A percentile compares a stretch with the other conserved stretches of the same genome.
These are phyloP conservation scores for Musa troglodytarum DNA, from an alignment of 176 grass and related monocot species.

Conservation along the genomic window DNA sequence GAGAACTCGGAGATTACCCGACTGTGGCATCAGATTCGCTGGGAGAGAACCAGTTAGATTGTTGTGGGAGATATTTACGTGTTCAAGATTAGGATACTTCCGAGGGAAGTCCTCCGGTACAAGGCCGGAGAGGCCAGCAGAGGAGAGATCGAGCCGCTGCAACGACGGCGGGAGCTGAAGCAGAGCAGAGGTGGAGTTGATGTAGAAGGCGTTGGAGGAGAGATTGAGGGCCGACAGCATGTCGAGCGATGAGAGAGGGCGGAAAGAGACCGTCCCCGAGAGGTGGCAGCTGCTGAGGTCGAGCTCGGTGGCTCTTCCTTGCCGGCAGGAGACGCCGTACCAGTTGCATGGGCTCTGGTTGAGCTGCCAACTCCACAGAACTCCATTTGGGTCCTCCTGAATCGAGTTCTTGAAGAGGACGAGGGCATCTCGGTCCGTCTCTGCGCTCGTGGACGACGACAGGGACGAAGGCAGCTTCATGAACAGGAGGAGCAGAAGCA, in stretches of 20 bases:
- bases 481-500: constrained; percentile 30
- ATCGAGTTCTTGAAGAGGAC: constrained; percentile 65
- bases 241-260: constrained; percentile 32
- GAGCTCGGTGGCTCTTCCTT: constrained; percentile 42
- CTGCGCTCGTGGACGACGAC: background rate
- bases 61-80: constrained; percentile 47
- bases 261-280: constrained; percentile 26
- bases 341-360: constrained; percentile 39
- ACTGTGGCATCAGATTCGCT: constrained; percentile 22
- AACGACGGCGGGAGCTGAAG: constrained; percentile 32
- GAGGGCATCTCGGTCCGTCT: constrained; percentile 37
- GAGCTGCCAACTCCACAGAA: constrained; percentile 49
- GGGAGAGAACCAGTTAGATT: constrained; percentile 65
- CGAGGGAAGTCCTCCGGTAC: constrained; percentile 43
- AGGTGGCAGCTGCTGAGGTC: constrained; percentile 50
- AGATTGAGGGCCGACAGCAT: constrained; percentile 52
- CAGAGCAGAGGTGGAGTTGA: constrained; percentile 36
- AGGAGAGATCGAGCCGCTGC: constrained; percentile 48
- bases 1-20: constrained; percentile 33
- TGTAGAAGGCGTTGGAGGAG: constrained; percentile 46
- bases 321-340: constrained; percentile 57
- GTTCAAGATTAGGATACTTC: constrained; percentile 42
- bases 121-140: constrained; percentile 40
- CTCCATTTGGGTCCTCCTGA: constrained; percentile 32
- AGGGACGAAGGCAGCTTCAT: constrained; percentile 3